phyloP scores from a whole-genome alignment of 2,329 filamentous ascomycete genomes.

The Fusarium citri region DNA sequence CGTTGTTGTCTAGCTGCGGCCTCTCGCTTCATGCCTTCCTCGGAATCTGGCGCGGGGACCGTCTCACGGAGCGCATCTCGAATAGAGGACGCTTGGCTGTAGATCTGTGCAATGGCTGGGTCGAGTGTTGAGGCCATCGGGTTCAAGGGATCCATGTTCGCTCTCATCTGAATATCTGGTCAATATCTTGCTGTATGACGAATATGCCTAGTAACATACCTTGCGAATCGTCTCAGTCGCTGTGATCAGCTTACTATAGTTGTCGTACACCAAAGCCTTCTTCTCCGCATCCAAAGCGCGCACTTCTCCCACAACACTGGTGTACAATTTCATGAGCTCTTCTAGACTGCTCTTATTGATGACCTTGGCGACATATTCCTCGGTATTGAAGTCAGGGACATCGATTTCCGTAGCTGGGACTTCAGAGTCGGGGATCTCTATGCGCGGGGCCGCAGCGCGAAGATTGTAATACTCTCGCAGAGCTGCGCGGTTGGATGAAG shows the following conservation, averaged over 20 bases:
- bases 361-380: constrained; percentile 72
- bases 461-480: constrained; percentile 96
- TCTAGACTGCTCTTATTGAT: constrained; percentile 73
- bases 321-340: constrained; percentile 77
- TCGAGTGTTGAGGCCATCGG: constrained; percentile 79
- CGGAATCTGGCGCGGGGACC: constrained; percentile 60
- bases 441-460: constrained; percentile 55
- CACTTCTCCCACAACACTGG: constrained; percentile 81
- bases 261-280: constrained; percentile 97
- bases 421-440: constrained; percentile 64
- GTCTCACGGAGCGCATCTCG: constrained; percentile 62
- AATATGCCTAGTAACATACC: constrained; percentile 50
- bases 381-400: constrained; percentile 75
- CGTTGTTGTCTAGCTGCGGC: constrained; percentile 51
- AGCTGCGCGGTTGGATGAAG: constrained; percentile 79
- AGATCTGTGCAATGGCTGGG: constrained; percentile 80
- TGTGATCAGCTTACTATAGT: constrained; percentile 96
- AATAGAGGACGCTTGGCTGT: constrained; percentile 68
- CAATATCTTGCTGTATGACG: not conserved
- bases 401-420: constrained; percentile 80
- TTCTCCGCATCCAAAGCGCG: constrained; percentile 92
- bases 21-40: constrained; percentile 51
- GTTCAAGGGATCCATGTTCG: constrained; percentile 82
- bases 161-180: constrained; percentile 70
- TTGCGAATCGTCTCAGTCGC: constrained; percentile 95